These are phyloP conservation scores for Plasmodium billcollinsi DNA, from an alignment of 169 alveolate genomes.

Conservation along the genomic window DNA sequence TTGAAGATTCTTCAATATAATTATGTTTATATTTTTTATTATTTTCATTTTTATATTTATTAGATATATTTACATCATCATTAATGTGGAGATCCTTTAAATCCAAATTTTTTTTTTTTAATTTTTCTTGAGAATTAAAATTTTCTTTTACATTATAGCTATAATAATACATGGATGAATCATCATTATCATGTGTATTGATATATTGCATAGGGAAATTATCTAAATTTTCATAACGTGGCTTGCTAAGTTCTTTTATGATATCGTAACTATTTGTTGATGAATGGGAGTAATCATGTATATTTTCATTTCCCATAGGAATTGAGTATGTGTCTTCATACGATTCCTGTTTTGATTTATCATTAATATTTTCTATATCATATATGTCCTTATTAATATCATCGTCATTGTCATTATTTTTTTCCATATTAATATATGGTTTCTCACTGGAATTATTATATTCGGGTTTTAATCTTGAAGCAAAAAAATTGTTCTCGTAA, in stretches of 20 bases:
- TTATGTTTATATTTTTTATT: neutral
- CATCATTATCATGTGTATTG: neutral
- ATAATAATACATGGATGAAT: conserved; percentile 17
- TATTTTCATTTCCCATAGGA: neutral
- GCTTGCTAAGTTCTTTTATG: conserved; percentile 1
- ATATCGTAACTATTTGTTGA: neutral
- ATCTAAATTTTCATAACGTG: neutral
- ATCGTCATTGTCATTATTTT: conserved; percentile 1
- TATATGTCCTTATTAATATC: neutral
- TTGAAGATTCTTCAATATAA: conserved; percentile 15
- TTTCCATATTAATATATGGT: neutral
- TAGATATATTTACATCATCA: conserved; percentile 7
- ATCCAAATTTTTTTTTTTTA: conserved; percentile 13
- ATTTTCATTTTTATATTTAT: conserved; percentile 10
- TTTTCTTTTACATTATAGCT: conserved; percentile 39
- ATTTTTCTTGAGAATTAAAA: conserved; percentile 10
- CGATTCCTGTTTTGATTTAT: neutral
- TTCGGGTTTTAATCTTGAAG: conserved; percentile 13
- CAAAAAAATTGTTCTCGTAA: conserved; percentile 4
- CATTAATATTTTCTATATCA: neutral
- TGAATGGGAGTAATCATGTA: neutral
- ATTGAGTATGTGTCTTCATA: conserved; percentile 18
- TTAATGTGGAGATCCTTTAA: conserved; percentile 4
- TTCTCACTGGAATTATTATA: neutral
- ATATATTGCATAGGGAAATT: too few relatives aligned